Evolutionary conservation across 129 eudicot genomes (phyloP), one percentile per base, ranked within the genome.

Genomic region (Artemisia annua): DNA sequence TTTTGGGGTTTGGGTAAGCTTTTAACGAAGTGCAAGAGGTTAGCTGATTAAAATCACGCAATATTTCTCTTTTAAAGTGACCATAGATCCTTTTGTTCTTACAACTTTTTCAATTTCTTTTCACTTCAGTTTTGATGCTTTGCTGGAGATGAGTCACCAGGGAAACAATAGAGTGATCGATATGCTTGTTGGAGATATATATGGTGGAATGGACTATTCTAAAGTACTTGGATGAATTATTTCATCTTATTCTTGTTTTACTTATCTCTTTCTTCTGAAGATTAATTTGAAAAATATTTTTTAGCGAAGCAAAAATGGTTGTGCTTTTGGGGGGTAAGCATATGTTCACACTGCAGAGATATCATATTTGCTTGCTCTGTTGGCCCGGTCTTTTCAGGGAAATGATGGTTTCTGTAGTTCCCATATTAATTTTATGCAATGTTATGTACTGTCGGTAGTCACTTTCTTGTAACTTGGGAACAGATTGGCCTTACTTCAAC

Each of bases 141-240:
- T 94, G 85, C 84, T 94, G 75, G 90, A 90, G 80, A 73, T 94
- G 93, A 94, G 98, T 77, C 97, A 67, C 43, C 75, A 67, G 71
- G 98, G 98, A 73, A 90, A 94, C 81, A 94, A 94, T 83, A 86
- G 96, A 84, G 88, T 63, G 62, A 88, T 90, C 67, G 98, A 94
- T 84, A 94, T 94, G 97, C 97, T 94, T 80, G 98, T 94, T 76
- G 97, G 98, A 70, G 98, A 94, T 78, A 94, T 94, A 19, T 90
- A 86, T 72, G 98, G 97, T 61, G 98, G 98, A 77, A 74, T 63
- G 75, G 97, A 94, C 83, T 94, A 94, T 75, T 62, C 85, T 17
- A 94, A 94, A 96, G 98, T 94, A 89, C 69, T 11, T 26, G 18
- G 54, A 18, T 54, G 28, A 26, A 30, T 70, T 71, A 43, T 22